Evolutionary conservation across 208 protist species (phyloP), one percentile per base, ranked within the genome.

Genomic region (Trypanosomatidae sp.): DNA sequence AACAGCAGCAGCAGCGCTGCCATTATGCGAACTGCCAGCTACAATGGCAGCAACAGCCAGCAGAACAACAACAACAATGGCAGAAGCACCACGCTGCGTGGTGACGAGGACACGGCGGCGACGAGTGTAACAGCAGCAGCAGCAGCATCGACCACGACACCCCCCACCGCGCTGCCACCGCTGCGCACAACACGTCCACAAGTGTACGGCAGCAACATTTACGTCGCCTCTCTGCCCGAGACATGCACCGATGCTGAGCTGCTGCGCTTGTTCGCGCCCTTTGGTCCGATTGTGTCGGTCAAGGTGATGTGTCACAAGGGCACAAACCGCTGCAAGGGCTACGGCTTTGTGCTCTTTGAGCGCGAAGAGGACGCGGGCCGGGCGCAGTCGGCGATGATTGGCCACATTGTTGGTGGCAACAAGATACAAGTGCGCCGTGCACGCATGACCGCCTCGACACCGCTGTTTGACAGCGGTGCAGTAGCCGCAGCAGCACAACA

Each of bases 311-410:
- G 67, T 44, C 55, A 69, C 53, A 78, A 78, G 24, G 61, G 56
- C 24, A 75, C 62, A 5, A 49, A 61, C 24, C 56, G 48, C 11
- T 88, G 70, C 64, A 76, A 76, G 35, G 78, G 73, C 20, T 84
- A 84, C 56, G 78, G 73, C 47, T 88, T 88, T 22, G 78, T 88
- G 20, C 55, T 84, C 23, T 88, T 87, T 42, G 57, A 78, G 40
- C 56, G 45, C 33, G 52, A 62, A 27, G 67, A 84, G 15, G 57
- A 66, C 22, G 73, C 78, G 10, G 56, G 41, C 7, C 20, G 47
- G 13, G 78, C 78, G n/a, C 58, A 67, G 48, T 43, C 47, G 8
- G 69, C 57, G 22, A 66, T 79, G 56, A 81, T 80, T 25, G 78
- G 78, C 28, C 53, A 72, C 32, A 44, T 78, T 8, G 56, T 83